A percentile compares a stretch with the other conserved stretches of the same genome.
Evolutionary conservation across 164 flowering plant species (phyloP).

Genomic region (Paratinospora sagittata): DNA sequence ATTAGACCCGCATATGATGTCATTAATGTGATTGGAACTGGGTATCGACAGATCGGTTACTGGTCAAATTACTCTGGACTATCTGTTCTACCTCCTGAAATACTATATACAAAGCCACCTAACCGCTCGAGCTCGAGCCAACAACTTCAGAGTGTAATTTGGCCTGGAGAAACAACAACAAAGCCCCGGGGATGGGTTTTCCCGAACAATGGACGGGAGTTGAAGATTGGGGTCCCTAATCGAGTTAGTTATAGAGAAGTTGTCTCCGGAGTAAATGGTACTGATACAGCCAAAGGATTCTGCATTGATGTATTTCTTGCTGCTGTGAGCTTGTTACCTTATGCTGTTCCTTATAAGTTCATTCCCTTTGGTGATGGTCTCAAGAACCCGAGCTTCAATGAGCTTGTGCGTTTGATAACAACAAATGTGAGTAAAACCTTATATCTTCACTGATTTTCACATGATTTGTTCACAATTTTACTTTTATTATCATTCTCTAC

Average conservation of each 20-base stretch:
- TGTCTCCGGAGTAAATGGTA: slow-evolving; percentile 38
- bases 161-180: slow-evolving; percentile 64
- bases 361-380: slow-evolving; percentile 60
- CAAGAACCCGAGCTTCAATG: slow-evolving; percentile 49
- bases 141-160: slow-evolving; percentile 35
- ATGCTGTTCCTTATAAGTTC: slow-evolving; percentile 62
- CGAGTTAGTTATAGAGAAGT: slow-evolving; percentile 55
- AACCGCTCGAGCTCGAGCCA: slow-evolving; percentile 36
- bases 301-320: slow-evolving; percentile 78
- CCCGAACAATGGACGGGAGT: slow-evolving; percentile 53
- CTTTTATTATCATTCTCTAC: not conserved
- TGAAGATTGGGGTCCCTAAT: slow-evolving; percentile 67
- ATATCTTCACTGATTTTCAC: not conserved
- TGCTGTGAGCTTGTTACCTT: slow-evolving; percentile 60
- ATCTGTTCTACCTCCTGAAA: slow-evolving; percentile 43
- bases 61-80: slow-evolving; percentile 72
- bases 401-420: slow-evolving; percentile 43
- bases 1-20: slow-evolving; percentile 58
- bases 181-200: slow-evolving; percentile 90
- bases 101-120: slow-evolving; percentile 27
- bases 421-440: slow-evolving; percentile 49
- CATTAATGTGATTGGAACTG: slow-evolving; percentile 60
- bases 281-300: slow-evolving; percentile 49
- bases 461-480: not conserved
- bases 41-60: slow-evolving; percentile 55